These are phyloP conservation scores for Phytopythium aichiense DNA, from an alignment of 352 stramenopile genomes.

Conservation along the genomic window DNA sequence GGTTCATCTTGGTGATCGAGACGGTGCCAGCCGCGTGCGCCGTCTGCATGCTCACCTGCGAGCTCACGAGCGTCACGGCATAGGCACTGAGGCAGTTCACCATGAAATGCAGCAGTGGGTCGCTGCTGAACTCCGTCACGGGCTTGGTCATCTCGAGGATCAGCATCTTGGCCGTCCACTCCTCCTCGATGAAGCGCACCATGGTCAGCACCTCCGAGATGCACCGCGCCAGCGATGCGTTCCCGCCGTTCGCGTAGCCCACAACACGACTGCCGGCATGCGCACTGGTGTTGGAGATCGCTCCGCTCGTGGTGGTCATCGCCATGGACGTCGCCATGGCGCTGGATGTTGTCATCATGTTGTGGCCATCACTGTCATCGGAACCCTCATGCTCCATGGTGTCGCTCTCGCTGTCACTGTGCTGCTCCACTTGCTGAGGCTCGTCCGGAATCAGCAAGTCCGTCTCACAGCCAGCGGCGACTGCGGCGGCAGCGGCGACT, in stretches of 20 bases:
- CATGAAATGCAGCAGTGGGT: constrained; percentile 58
- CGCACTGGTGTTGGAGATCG: not conserved
- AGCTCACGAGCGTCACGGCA: constrained; percentile 50
- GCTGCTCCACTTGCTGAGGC: not conserved
- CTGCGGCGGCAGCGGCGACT: constrained; percentile 3
- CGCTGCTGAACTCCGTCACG: constrained; percentile 48
- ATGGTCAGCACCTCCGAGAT: constrained; percentile 60
- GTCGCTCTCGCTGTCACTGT: not conserved
- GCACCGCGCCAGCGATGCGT: constrained; percentile 39
- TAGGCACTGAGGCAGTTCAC: constrained; percentile 73
- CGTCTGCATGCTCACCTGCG: constrained; percentile 52
- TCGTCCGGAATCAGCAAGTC: constrained; percentile 4
- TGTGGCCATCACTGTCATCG: not conserved
- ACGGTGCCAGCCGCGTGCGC: constrained; percentile 19
- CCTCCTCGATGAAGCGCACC: constrained; percentile 64
- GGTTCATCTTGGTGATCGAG: constrained; percentile 26
- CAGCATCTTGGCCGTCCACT: constrained; percentile 70
- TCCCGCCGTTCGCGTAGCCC: constrained; percentile 5
- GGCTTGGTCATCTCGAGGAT: constrained; percentile 75
- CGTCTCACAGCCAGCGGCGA: constrained; percentile 5
- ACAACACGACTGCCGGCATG: not conserved
- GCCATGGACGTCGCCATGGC: not conserved
- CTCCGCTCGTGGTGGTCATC: not conserved
- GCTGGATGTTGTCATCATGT: not conserved
- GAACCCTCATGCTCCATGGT: not conserved